Conservation (phyloP, 441 rosid genomes). For the Euphorbia corollata region DNA sequence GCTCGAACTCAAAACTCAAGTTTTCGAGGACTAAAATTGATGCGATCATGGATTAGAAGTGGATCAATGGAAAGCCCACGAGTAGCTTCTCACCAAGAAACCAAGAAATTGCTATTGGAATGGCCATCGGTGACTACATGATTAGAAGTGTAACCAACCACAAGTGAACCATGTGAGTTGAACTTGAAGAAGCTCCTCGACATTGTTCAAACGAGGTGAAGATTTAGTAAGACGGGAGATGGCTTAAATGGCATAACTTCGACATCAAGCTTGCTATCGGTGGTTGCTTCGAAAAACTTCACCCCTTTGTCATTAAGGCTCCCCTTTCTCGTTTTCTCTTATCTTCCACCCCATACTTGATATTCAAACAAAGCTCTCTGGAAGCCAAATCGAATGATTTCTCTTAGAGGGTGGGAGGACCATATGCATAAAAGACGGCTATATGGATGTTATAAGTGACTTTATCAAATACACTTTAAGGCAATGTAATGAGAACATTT, state of each 20-base stretch:
- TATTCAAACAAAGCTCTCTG: constrained; percentile 13
- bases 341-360: constrained; percentile 15
- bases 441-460: constrained; percentile 14
- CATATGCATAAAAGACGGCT: background rate
- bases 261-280: constrained; percentile 4
- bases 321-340: constrained; percentile 15
- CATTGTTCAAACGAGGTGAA: constrained; percentile 15
- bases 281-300: constrained; percentile 12
- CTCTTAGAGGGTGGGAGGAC: constrained; percentile 11
- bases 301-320: constrained; percentile 20
- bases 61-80: constrained; percentile 13
- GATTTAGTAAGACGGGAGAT: constrained; percentile 8
- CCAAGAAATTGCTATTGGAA: too few relatives aligned
- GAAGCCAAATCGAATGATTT: constrained; percentile 8
- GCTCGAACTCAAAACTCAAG: background rate
- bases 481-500: background rate
- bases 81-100: background rate
- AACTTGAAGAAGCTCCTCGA: constrained; percentile 15
- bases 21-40: constrained; percentile 6
- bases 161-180: constrained; percentile 17
- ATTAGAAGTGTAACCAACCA: constrained; percentile 11
- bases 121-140: background rate
- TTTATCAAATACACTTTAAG: constrained; percentile 18
- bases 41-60: constrained; percentile 2
- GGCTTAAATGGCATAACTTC: constrained; percentile 12